Evolutionary conservation across 352 stramenopile species (phyloP).

Genomic region (Thraustochytrium sp.): DNA sequence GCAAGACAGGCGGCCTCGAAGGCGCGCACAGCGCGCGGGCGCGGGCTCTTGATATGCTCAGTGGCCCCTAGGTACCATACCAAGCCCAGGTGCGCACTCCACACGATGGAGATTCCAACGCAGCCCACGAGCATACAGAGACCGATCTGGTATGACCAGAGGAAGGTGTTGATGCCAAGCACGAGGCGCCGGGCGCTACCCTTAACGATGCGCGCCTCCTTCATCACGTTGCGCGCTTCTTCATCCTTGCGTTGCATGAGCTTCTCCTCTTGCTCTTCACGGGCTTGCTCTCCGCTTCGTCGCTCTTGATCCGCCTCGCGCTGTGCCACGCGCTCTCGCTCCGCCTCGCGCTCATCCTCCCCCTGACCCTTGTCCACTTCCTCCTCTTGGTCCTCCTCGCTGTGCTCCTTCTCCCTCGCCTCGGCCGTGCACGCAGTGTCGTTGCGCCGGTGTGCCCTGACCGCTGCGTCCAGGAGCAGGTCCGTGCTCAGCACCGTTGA

Average conservation of each 20-base stretch:
- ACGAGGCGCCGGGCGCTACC: not conserved
- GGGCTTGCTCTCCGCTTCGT: too few relatives aligned
- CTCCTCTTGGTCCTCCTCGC: too few relatives aligned
- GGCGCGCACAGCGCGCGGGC: not conserved
- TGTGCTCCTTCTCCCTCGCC: too few relatives aligned
- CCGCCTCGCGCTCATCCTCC: too few relatives aligned
- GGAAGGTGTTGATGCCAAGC: not conserved
- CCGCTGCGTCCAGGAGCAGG: not conserved
- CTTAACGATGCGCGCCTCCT: not conserved
- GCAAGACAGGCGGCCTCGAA: not conserved
- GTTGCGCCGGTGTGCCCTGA: not conserved
- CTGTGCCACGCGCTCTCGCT: too few relatives aligned
- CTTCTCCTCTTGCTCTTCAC: too few relatives aligned
- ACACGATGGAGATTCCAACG: not conserved
- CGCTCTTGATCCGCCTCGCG: too few relatives aligned
- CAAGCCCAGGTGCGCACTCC: slow-evolving; percentile 13
- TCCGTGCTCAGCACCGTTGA: not conserved
- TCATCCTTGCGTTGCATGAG: not conserved
- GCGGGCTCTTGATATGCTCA: too few relatives aligned
- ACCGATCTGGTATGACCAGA: not conserved
- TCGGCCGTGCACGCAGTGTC: not conserved
- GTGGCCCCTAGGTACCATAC: too few relatives aligned
- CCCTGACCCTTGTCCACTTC: too few relatives aligned
- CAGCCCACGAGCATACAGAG: not conserved
- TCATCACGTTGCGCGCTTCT: not conserved